These are phyloP conservation scores for Parafenestella ontariensis DNA, from an alignment of 2,329 filamentous ascomycete species.

Conservation along the genomic window DNA sequence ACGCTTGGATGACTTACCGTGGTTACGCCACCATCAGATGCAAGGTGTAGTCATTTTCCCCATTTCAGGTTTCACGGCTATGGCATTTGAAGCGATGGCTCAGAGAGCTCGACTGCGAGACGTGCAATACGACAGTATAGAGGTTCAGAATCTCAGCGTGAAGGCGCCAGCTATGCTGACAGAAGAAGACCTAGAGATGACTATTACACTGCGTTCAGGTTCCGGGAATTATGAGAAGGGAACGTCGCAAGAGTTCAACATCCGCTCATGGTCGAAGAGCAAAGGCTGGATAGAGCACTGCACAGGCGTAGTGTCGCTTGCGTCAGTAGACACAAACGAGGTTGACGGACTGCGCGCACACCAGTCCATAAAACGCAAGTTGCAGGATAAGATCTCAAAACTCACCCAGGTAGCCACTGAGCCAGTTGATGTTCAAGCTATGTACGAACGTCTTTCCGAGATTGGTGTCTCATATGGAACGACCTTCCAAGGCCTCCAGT, in stretches of 20 bases:
- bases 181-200: constrained; percentile 42
- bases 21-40: constrained; percentile 58
- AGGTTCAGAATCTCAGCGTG: constrained; percentile 27
- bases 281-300: constrained; percentile 67
- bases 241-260: constrained; percentile 51
- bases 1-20: constrained; percentile 50
- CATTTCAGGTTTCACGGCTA: constrained; percentile 40
- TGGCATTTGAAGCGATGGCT: constrained; percentile 41
- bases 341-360: constrained; percentile 44
- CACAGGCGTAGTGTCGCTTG: constrained; percentile 50
- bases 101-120: constrained; percentile 22
- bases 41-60: constrained; percentile 39
- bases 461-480: constrained; percentile 60
- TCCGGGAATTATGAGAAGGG: background rate
- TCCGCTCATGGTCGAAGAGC: constrained; percentile 61
- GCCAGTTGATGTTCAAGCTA: constrained; percentile 29
- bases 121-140: constrained; percentile 18
- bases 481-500: constrained; percentile 60
- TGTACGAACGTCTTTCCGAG: constrained; percentile 58
- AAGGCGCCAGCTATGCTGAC: constrained; percentile 31
- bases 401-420: constrained; percentile 9
- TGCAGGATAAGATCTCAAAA: constrained; percentile 10
- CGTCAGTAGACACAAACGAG: constrained; percentile 48
- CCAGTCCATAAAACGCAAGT: constrained; percentile 14
- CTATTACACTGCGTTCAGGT: constrained; percentile 29